Evolutionary conservation across 2,329 filamentous ascomycete genomes (phyloP), one percentile per base, ranked within the genome.

Genomic region (Neonectria punicea): DNA sequence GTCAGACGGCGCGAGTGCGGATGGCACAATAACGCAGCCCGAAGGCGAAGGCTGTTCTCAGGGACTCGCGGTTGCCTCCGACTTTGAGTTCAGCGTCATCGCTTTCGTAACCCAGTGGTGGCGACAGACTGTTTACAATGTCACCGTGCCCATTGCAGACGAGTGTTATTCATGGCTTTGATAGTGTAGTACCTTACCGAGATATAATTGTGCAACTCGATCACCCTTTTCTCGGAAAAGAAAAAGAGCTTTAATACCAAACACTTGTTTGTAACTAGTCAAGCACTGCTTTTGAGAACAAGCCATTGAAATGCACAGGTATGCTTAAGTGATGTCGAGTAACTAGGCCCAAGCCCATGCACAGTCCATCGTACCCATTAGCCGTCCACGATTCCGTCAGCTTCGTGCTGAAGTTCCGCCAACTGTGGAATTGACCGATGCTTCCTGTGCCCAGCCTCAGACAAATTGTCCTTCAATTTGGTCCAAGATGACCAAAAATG

Each of bases 41-140:
- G 54, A 61, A 28, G 68, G 63, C 28, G 67, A 54, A 46, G 65
- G 61, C 13, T 76, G 73, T 53, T 67, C 73, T 30, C 69, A 73
- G 32, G 70, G 68, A 3, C 64, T 76, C 10, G 63, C 70, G 22
- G 60, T 76, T 43, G 64, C 53, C 11, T 73, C 72, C 2, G 73
- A 75, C 49, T 76, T 76, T 46, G 61, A 68, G 58, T 76, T 76
- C 54, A 73, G 70, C 34, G 62, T 76, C 4, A 59, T 67, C 16
- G 74, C 67, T 0, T 75, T 74, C 50, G 74, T 72, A 39, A 74
- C 74, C 0, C 65, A 75, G 57, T 72, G 59, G 66, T 76, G 74
- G 74, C 67, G 56, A 20, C 51, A 58, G 28, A 70, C 70, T 14
- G 63, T 76, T 28, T 71, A 73, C 55, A 69, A 60, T 22, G 56